phyloP scores from a whole-genome alignment of 139 green algal species.

The Chlamydomonas sphaeroides region DNA sequence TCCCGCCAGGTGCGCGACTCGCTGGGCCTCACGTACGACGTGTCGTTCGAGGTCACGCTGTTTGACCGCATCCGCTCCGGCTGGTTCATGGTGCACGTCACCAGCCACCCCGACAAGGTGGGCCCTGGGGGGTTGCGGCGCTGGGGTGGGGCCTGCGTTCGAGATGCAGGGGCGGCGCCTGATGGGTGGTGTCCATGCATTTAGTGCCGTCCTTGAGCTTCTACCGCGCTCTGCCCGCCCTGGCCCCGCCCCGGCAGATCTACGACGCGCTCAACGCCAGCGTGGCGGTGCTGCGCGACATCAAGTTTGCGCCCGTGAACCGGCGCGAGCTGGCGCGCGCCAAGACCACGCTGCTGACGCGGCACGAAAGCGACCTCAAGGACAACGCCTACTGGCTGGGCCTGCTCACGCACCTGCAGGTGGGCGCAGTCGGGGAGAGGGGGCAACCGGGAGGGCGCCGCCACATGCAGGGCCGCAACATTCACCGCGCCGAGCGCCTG shows the following conservation, averaged over 20 bases:
- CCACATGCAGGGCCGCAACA: no score
- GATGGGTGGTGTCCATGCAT: not conserved
- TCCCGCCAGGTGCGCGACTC: conserved; percentile 82
- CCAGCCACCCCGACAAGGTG: conserved; percentile 88
- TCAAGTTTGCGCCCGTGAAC: conserved; percentile 55
- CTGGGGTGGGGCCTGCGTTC: no score
- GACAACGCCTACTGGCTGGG: conserved; percentile 93
- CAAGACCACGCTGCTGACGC: conserved; percentile 89
- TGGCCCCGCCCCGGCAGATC: no score
- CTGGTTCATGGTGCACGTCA: conserved; percentile 92
- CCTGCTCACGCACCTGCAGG: conserved; percentile 95
- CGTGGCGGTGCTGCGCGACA: conserved; percentile 81
- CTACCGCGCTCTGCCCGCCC: no score
- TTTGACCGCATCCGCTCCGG: conserved; percentile 60
- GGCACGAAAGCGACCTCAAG: conserved; percentile 97
- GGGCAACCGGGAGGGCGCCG: no score
- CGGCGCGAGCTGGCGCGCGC: conserved; percentile 54
- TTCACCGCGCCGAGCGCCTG: no score
- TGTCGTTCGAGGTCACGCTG: conserved; percentile 92
- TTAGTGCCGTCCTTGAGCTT: not conserved
- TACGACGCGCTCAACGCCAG: conserved; percentile 89
- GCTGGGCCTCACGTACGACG: conserved; percentile 98
- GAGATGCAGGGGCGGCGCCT: not conserved
- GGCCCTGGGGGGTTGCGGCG: no score
- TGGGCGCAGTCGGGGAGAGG: not conserved